Evolutionary conservation across 805 yeast species (phyloP).

Genomic region (Wickerhamomyces silvicola): DNA sequence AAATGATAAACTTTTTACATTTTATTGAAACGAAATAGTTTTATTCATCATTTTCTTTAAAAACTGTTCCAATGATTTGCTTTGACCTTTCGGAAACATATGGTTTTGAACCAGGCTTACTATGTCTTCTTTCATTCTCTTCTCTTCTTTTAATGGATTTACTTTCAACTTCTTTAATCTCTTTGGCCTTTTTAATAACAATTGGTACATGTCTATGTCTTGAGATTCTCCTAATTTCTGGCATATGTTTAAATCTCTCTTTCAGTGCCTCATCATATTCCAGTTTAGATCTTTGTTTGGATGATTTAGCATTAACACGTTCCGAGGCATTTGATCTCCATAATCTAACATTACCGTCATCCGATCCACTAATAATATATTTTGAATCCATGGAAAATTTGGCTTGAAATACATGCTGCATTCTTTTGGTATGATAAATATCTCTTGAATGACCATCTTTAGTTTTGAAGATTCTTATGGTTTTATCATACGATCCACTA

Average conservation of each 20-base stretch:
- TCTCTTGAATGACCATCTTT: constrained; percentile 91
- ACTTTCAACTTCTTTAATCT: constrained; percentile 72
- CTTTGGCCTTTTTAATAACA: constrained; percentile 82
- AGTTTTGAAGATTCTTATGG: constrained; percentile 72
- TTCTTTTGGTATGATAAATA: constrained; percentile 91
- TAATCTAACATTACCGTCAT: constrained; percentile 89
- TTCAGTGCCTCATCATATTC: constrained; percentile 90
- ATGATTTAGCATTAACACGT: constrained; percentile 71
- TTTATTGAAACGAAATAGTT: too few relatives aligned
- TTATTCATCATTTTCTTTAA: constrained; percentile 39
- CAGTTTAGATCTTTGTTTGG: constrained; percentile 72
- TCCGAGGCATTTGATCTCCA: constrained; percentile 91
- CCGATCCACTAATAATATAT: constrained; percentile 85
- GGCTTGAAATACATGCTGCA: constrained; percentile 89
- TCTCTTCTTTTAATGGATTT: constrained; percentile 74
- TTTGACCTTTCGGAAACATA: constrained; percentile 71
- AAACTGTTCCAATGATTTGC: constrained; percentile 79
- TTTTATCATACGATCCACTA: constrained; percentile 91
- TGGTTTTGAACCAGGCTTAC: constrained; percentile 54
- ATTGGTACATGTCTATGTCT: constrained; percentile 90
- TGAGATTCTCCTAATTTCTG: constrained; percentile 84
- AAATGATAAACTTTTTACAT: too few relatives aligned
- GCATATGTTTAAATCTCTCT: constrained; percentile 92
- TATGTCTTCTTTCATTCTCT: constrained; percentile 74
- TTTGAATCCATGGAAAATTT: constrained; percentile 84